Evolutionary conservation across 2,329 filamentous ascomycete species (phyloP).

Genomic region (Exophiala oligosperma): DNA sequence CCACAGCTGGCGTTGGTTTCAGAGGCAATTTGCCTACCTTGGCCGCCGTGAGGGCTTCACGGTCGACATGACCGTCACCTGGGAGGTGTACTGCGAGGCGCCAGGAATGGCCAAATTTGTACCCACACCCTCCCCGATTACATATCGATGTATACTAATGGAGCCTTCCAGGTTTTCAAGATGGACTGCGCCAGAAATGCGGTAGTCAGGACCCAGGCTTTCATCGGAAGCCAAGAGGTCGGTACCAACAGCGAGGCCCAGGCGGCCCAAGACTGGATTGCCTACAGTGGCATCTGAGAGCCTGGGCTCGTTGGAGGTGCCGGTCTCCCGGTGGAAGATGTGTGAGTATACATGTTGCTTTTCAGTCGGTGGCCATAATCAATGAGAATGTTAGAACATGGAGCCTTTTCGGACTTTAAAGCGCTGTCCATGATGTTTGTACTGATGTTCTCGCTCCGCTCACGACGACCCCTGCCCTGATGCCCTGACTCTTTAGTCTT

Average conservation of each 20-base stretch:
- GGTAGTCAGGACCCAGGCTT: neutral
- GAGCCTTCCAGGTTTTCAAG: neutral
- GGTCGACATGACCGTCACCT: constrained; percentile 1
- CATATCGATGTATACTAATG: neutral
- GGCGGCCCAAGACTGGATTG: neutral
- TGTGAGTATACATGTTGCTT: neutral
- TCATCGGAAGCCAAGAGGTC: constrained; percentile 8
- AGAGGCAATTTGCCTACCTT: constrained; percentile 1
- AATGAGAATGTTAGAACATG: neutral
- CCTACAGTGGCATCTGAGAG: neutral
- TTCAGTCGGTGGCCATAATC: neutral
- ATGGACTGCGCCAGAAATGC: neutral
- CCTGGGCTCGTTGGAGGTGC: neutral
- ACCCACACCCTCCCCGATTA: neutral
- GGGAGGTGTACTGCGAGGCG: neutral
- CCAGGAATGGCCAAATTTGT: neutral
- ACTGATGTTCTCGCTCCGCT: no score
- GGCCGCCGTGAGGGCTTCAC: neutral
- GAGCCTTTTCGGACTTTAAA: neutral
- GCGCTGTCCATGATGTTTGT: no score
- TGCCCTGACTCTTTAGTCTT: no score
- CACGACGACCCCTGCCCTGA: no score
- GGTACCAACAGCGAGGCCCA: neutral
- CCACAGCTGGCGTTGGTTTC: constrained; percentile 7
- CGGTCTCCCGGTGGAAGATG: neutral